Conservation (phyloP, 2,329 filamentous ascomycete genomes). For the Verticillium nubilum region DNA sequence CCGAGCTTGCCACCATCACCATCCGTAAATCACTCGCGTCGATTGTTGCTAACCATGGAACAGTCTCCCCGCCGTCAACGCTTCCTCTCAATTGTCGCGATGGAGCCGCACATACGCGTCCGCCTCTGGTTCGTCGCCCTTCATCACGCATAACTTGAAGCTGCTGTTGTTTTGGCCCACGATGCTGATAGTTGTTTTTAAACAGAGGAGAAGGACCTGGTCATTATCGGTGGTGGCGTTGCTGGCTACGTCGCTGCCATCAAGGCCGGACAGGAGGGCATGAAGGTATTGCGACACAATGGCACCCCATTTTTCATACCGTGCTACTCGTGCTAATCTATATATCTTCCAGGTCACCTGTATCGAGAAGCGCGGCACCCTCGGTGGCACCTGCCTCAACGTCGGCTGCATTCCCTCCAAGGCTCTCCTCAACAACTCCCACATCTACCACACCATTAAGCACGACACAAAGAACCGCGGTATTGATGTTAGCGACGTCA, state of each 20-base stretch:
- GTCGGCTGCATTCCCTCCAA: slow-evolving; percentile 99
- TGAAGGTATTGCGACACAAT: slow-evolving; percentile 63
- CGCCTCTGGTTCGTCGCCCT: slow-evolving; percentile 41
- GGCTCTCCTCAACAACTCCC: slow-evolving; percentile 98
- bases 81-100: slow-evolving; percentile 39
- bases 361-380: slow-evolving; percentile 93
- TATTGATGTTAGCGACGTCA: slow-evolving; percentile 95
- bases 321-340: slow-evolving; percentile 5
- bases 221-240: slow-evolving; percentile 97
- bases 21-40: slow-evolving; percentile 14
- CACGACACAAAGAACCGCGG: slow-evolving; percentile 97
- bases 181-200: slow-evolving; percentile 8
- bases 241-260: slow-evolving; percentile 98
- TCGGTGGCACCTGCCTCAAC: slow-evolving; percentile 97
- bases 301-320: background rate
- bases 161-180: slow-evolving; percentile 16
- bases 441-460: slow-evolving; percentile 93
- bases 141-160: background rate
- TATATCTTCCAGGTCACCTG: slow-evolving; percentile 67
- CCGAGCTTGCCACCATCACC: background rate
- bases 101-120: slow-evolving; percentile 56
- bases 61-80: slow-evolving; percentile 45
- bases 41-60: slow-evolving; percentile 3
- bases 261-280: slow-evolving; percentile 94
- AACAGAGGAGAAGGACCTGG: slow-evolving; percentile 86